Evolutionary conservation across 352 stramenopile genomes (phyloP), one percentile per base, ranked within the genome.

Genomic region (Phytophthora pistaciae): DNA sequence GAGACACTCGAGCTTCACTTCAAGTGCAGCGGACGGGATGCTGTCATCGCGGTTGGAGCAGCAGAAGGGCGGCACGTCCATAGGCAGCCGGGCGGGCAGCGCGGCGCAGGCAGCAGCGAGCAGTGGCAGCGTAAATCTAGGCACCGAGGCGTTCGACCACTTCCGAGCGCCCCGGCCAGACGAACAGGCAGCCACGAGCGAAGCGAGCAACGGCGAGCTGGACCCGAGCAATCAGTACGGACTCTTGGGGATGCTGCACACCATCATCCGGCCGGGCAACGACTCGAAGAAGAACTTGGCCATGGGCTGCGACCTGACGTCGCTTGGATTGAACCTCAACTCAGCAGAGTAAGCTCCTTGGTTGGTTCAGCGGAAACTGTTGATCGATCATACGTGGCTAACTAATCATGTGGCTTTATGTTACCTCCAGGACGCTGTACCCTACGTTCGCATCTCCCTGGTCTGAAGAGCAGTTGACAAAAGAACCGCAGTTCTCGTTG

Each of bases 281-380:
- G 85, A 93, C 54, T 67, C 82, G 21, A 92, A 90, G 74, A 91
- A 91, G 68, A 93, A 90, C 61, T 64, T 94, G 49, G 76, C 87
- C 5, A 91, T 94, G 77, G 87, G 87, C 31, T 92, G 80, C 60
- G 89, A 96, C 69, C 75, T 96, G 25, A 96, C 87, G 54, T 91
- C 87, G 18, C 75, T 96, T 18, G 89, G 89, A 20, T 77, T 96
- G 60, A 95, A 96, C 71, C 80, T 96, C 59, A 96, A 96, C 69
- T 85, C 85, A 14, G 78, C 87, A 72, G 89, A 96, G 87, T 93
- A 87, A 56, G 84, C 80, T 54, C 5, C 1, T n/a, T 31, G 25
- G 23, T 1, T 1, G 29, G 11, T 10, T 33, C 6, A 16, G 13
- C 8, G 25, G 38, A 20, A 21, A 18, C 31, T 18, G n/a, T 38